Evolutionary conservation across 2,329 filamentous ascomycete species (phyloP).

Genomic region (Blumeriella jaapii): DNA sequence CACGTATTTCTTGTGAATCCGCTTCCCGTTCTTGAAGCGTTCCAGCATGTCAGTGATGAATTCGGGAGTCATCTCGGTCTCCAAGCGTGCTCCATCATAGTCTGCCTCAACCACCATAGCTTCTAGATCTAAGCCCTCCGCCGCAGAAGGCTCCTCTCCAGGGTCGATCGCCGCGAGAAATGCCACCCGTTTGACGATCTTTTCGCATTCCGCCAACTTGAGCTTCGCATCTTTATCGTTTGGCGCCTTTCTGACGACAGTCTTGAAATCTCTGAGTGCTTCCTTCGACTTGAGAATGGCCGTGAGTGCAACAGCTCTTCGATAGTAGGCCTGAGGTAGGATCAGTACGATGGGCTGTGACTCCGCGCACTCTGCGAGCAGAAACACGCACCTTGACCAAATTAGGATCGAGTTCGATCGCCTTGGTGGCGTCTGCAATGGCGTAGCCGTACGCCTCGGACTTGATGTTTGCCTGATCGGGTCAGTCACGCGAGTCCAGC

Average conservation of each 20-base stretch:
- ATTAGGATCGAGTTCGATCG: constrained; percentile 76
- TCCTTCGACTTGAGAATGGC: constrained; percentile 84
- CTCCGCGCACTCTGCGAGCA: too few relatives aligned
- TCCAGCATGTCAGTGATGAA: constrained; percentile 97
- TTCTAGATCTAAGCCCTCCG: constrained; percentile 80
- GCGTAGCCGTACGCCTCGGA: constrained; percentile 91
- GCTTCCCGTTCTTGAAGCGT: constrained; percentile 92
- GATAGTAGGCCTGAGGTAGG: constrained; percentile 68
- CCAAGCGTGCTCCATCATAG: constrained; percentile 76
- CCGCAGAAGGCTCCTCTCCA: constrained; percentile 80
- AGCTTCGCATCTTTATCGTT: constrained; percentile 82
- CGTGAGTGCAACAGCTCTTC: constrained; percentile 81
- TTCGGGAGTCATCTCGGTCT: constrained; percentile 81
- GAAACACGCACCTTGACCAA: constrained; percentile 64
- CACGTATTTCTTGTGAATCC: constrained; percentile 89
- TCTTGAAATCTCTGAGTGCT: constrained; percentile 83
- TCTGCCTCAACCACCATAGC: constrained; percentile 69
- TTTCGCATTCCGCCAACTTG: constrained; percentile 87
- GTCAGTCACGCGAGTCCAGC: constrained; percentile 41
- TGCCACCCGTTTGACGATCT: constrained; percentile 80
- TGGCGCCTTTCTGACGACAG: constrained; percentile 78
- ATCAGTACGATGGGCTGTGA: not conserved
- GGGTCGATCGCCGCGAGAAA: constrained; percentile 95
- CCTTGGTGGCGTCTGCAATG: constrained; percentile 79
- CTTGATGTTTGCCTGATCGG: constrained; percentile 77